phyloP scores from a whole-genome alignment of 2,329 filamentous ascomycete genomes.

The Raffaelea deltoideospora region DNA sequence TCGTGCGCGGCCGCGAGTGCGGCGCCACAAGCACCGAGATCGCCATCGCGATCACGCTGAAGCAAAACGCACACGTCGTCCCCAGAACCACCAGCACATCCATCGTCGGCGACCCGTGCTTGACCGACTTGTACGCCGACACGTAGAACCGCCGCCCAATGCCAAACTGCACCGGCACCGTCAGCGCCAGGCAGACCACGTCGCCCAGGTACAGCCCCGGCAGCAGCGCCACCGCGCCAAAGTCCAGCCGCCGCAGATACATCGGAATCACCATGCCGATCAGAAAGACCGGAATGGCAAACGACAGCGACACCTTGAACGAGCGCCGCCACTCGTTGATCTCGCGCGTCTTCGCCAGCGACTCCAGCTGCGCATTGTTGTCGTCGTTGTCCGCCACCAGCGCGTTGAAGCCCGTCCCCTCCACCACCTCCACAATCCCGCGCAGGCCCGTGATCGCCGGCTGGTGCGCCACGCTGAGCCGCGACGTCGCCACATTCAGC shows the following conservation, averaged over 20 bases:
- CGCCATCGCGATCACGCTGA: conserved; percentile 75
- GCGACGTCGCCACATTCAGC: conserved; percentile 57
- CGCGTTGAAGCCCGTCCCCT: conserved; percentile 75
- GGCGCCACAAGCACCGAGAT: conserved; percentile 63
- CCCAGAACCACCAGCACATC: conserved; percentile 90
- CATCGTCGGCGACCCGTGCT: conserved; percentile 89
- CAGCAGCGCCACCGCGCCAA: conserved; percentile 51
- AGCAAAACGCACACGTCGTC: conserved; percentile 92
- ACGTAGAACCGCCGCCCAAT: conserved; percentile 89
- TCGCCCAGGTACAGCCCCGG: conserved; percentile 81
- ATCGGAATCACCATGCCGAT: conserved; percentile 93
- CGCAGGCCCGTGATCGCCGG: conserved; percentile 62
- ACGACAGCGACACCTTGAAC: conserved; percentile 61
- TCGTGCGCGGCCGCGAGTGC: conserved; percentile 68
- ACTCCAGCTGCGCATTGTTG: conserved; percentile 92
- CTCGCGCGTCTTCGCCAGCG: conserved; percentile 87
- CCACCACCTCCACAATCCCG: conserved; percentile 65
- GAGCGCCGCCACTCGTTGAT: conserved; percentile 84
- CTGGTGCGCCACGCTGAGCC: conserved; percentile 59
- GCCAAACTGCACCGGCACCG: conserved; percentile 89
- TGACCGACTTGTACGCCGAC: conserved; percentile 84
- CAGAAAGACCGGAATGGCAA: conserved; percentile 80
- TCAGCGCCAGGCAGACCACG: conserved; percentile 66
- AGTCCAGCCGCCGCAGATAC: conserved; percentile 60
- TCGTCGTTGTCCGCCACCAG: conserved; percentile 83